A percentile compares a stretch with the other conserved stretches of the same genome.
Evolutionary conservation across 257 asterid species (phyloP).

Genomic region (Handroanthus guayacan): DNA sequence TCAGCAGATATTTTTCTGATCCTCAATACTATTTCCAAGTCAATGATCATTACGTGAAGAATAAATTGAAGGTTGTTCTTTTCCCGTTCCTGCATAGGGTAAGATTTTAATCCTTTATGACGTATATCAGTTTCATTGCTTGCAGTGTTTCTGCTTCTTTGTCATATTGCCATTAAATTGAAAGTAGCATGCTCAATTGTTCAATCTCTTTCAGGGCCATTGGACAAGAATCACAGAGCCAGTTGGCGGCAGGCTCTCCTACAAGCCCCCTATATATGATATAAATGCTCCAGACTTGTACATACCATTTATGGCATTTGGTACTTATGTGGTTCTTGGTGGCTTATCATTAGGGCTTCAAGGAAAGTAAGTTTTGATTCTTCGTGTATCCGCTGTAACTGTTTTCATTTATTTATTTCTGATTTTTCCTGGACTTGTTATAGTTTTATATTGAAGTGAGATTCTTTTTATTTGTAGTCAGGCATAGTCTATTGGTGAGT

Average conservation of each 20-base stretch:
- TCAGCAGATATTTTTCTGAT: slow-evolving; percentile 60
- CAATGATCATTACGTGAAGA: slow-evolving; percentile 65
- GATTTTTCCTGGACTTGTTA: neutral
- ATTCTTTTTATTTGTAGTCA: slow-evolving; percentile 6
- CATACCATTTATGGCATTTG: slow-evolving; percentile 67
- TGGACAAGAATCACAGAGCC: slow-evolving; percentile 70
- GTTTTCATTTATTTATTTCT: neutral
- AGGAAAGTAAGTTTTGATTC: slow-evolving; percentile 52
- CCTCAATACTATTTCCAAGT: slow-evolving; percentile 71
- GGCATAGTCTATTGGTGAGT: neutral
- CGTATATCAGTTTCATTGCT: neutral
- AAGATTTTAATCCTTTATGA: slow-evolving; percentile 27
- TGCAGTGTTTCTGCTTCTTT: neutral
- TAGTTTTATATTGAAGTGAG: slow-evolving; percentile 1
- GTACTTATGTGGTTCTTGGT: slow-evolving; percentile 61
- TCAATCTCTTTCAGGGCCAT: slow-evolving; percentile 51
- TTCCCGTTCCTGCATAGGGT: slow-evolving; percentile 69
- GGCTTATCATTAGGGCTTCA: slow-evolving; percentile 58
- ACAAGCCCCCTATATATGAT: slow-evolving; percentile 62
- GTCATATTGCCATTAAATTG: neutral
- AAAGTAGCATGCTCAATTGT: slow-evolving; percentile 18
- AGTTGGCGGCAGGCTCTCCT: slow-evolving; percentile 64
- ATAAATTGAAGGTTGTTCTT: slow-evolving; percentile 63
- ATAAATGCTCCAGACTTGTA: slow-evolving; percentile 67
- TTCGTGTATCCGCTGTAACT: neutral